Evolutionary conservation across 2,329 filamentous ascomycete genomes (phyloP).

Genomic region (Ophiognomonia clavigignenti-juglandacearum): DNA sequence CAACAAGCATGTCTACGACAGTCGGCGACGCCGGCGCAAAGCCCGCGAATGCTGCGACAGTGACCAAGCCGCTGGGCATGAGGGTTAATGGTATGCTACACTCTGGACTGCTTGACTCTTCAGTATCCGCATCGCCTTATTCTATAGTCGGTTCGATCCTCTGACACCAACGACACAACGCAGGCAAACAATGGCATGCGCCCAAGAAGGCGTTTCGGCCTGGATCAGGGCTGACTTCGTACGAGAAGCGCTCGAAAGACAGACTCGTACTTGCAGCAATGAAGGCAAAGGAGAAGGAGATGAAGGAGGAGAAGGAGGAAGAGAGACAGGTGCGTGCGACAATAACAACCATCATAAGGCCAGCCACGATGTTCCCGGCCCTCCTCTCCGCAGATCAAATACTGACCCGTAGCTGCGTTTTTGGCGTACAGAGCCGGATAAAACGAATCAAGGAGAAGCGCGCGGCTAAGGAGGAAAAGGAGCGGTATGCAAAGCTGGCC

Average conservation of each 20-base stretch:
- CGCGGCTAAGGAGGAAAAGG: conserved; percentile 86
- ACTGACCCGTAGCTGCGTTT: conserved; percentile 13
- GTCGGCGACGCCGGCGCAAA: conserved; percentile 26
- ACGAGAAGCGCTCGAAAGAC: conserved; percentile 68
- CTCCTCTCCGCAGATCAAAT: conserved; percentile 6
- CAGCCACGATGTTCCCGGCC: too few relatives aligned
- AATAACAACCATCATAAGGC: neutral
- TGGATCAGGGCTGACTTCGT: conserved; percentile 70
- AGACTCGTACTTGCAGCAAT: conserved; percentile 67
- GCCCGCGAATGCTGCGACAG: conserved; percentile 23
- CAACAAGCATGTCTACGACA: conserved; percentile 38
- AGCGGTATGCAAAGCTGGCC: conserved; percentile 87
- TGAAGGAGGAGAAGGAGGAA: conserved; percentile 95
- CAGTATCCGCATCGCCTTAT: too few relatives aligned
- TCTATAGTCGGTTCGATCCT: neutral
- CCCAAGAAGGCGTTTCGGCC: conserved; percentile 83
- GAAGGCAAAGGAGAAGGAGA: conserved; percentile 90
- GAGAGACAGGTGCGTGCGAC: conserved; percentile 63
- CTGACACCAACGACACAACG: conserved; percentile 7
- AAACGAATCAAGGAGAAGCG: conserved; percentile 80
- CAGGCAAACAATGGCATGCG: conserved; percentile 93
- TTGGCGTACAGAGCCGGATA: conserved; percentile 57
- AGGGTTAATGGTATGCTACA: conserved; percentile 70
- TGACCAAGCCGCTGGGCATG: conserved; percentile 54
- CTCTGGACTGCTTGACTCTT: too few relatives aligned